Evolutionary conservation across 768 basidiomycete species (phyloP), one percentile per base, ranked within the genome.

Genomic region (Macrocybe gigantea): DNA sequence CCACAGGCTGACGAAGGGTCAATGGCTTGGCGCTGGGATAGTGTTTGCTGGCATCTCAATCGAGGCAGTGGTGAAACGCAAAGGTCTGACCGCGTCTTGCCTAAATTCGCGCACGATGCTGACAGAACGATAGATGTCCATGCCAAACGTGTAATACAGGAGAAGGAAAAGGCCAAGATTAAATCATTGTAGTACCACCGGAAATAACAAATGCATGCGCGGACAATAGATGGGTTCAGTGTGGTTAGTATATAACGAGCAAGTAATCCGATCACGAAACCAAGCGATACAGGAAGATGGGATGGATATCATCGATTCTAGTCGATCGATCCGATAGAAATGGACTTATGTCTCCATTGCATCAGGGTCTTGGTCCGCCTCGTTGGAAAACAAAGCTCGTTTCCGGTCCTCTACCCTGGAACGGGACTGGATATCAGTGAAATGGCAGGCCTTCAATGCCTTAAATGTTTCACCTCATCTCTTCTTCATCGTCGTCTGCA

Each of bases 11-110:
- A 83, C 85, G 0, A 41, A 61, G 1, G 93, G 93, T 1, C 96
- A 98, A 64, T 98, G 95, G 96, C 59, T 79, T 3, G 96, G 96
- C n/a, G 83, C 94, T 0, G 85, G 68, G 1, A 80, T 93, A 13
- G 96, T 98, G 2, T 98, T 99, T 65, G 82, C 82, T n/a, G 96
- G 93, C 1, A 96, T 98, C 51, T 93, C 88, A 1, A 77, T 96
- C 7, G 95, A 97, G 62, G 95, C 94, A 2, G 83, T 82, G 57
- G 83, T 93, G 5, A 97, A 97, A 63, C 81, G 91, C 50, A 83
- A 81, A 79, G 88, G 91, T 88, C 53, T 34, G 68, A 67, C 9
- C 38, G 44, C 47, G 63, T 42, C 41, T 47, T 41, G 32, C 47
- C 49, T 36, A 33, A 37, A 41, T 46, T 42, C 13, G 49, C 39